These are phyloP conservation scores for Aspergillus sclerotioniger DNA, from an alignment of 495 filamentous ascomycete species.

Conservation along the genomic window DNA sequence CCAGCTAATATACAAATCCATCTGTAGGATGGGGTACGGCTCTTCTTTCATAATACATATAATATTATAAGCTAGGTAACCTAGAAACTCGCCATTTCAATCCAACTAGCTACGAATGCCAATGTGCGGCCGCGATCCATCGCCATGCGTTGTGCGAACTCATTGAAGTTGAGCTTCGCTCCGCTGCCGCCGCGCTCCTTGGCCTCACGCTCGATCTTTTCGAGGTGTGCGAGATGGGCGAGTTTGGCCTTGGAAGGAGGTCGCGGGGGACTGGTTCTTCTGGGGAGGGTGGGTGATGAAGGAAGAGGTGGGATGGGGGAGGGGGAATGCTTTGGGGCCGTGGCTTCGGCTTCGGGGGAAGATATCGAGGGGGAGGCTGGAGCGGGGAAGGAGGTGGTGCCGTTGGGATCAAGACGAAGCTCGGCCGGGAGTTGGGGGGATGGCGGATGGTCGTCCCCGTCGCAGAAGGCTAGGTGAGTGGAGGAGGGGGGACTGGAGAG, in stretches of 20 bases:
- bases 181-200: conserved; percentile 69
- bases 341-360: conserved; percentile 39
- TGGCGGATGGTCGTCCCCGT: conserved; percentile 16
- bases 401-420: conserved; percentile 35
- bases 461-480: conserved; percentile 8
- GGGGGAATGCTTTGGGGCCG: conserved; percentile 35
- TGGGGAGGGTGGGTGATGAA: conserved; percentile 24
- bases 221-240: conserved; percentile 51
- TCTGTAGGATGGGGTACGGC: not conserved
- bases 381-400: conserved; percentile 36
- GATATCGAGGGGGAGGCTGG: conserved; percentile 32
- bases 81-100: conserved; percentile 71
- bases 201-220: conserved; percentile 62
- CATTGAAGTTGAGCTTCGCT: conserved; percentile 65
- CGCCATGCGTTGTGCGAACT: conserved; percentile 72
- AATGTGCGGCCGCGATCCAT: conserved; percentile 59
- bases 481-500: conserved; percentile 11
- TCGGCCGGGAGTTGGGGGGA: conserved; percentile 24
- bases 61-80: not conserved
- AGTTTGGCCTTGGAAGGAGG: conserved; percentile 40
- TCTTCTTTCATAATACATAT: not conserved
- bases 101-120: conserved; percentile 80
- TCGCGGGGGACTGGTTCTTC: conserved; percentile 14
- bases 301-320: conserved; percentile 38
- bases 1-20: not conserved